A percentile compares a stretch with the other conserved stretches of the same genome.
These are phyloP conservation scores for Aspergillus bombycis DNA, from an alignment of 2,329 filamentous ascomycete genomes.

Conservation along the genomic window DNA sequence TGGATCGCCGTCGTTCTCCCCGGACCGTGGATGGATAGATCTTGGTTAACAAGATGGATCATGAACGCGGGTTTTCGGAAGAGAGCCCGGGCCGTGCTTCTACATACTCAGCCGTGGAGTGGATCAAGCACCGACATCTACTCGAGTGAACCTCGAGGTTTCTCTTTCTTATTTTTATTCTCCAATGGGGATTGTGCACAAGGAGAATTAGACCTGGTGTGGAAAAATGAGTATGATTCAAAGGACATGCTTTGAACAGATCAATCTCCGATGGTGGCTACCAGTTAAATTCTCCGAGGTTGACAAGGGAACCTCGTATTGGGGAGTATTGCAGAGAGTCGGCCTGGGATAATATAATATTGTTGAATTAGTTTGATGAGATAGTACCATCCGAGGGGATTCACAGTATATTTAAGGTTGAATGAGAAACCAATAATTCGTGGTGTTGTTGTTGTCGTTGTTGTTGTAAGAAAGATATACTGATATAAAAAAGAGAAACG, in stretches of 20 bases:
- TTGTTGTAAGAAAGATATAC: not conserved
- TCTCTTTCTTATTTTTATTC: not conserved
- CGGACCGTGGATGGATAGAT: not conserved
- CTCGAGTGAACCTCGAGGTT: not conserved
- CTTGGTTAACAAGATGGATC: not conserved
- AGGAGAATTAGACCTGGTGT: not conserved
- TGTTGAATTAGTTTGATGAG: not conserved
- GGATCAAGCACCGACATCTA: not conserved
- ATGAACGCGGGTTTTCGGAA: not conserved
- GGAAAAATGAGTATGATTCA: not conserved
- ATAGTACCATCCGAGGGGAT: not conserved
- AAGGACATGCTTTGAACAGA: not conserved
- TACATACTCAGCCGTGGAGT: not conserved
- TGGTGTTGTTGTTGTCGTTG: no score
- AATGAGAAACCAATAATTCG: not conserved
- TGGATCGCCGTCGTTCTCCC: not conserved
- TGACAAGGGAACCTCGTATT: not conserved
- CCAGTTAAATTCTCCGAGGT: not conserved
- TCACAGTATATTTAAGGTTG: not conserved
- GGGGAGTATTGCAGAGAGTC: not conserved
- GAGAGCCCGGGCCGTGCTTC: not conserved
- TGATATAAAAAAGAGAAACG: not conserved
- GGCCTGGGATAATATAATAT: not conserved
- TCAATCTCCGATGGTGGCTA: not conserved
- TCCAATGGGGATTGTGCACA: not conserved